Conservation (phyloP, 805 yeast genomes). For the Tetrapisispora fleetii region DNA sequence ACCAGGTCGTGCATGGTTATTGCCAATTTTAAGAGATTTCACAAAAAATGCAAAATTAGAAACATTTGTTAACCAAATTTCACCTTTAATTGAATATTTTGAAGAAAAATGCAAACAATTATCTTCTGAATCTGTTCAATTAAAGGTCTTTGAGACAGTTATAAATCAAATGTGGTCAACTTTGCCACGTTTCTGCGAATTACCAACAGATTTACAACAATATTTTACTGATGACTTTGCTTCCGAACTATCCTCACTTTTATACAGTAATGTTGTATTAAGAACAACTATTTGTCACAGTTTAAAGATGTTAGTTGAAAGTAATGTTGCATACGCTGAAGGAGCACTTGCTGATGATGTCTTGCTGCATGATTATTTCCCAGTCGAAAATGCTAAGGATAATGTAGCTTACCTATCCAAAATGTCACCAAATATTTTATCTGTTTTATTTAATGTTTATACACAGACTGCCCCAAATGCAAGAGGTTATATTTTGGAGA, state of each 20-base stretch:
- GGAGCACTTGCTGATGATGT: slow-evolving; percentile 50
- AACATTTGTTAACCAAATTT: slow-evolving; percentile 50
- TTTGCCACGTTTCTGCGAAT: slow-evolving; percentile 78
- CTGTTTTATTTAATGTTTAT: slow-evolving; percentile 86
- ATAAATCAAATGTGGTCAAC: slow-evolving; percentile 89
- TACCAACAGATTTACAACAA: slow-evolving; percentile 61
- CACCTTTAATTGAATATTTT: slow-evolving; percentile 56
- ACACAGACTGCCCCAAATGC: slow-evolving; percentile 80
- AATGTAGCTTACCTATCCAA: slow-evolving; percentile 55
- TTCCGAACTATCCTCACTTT: slow-evolving; percentile 54
- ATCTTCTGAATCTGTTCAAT: slow-evolving; percentile 52
- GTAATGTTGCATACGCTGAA: slow-evolving; percentile 46
- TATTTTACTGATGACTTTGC: slow-evolving; percentile 74
- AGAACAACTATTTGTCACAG: slow-evolving; percentile 81
- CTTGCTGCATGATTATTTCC: slow-evolving; percentile 51
- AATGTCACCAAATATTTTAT: slow-evolving; percentile 64
- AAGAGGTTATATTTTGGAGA: slow-evolving; percentile 75
- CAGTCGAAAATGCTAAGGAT: slow-evolving; percentile 42
- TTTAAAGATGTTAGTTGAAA: slow-evolving; percentile 65
- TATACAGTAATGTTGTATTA: slow-evolving; percentile 65
- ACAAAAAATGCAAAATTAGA: slow-evolving; percentile 60
- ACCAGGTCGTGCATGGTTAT: slow-evolving; percentile 91
- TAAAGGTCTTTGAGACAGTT: slow-evolving; percentile 73
- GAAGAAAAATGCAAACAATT: slow-evolving; percentile 36
- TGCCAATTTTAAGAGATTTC: slow-evolving; percentile 84